Base-by-base conservation (phyloP, 345 rosid species). In the Acer yangbiense region DNA sequence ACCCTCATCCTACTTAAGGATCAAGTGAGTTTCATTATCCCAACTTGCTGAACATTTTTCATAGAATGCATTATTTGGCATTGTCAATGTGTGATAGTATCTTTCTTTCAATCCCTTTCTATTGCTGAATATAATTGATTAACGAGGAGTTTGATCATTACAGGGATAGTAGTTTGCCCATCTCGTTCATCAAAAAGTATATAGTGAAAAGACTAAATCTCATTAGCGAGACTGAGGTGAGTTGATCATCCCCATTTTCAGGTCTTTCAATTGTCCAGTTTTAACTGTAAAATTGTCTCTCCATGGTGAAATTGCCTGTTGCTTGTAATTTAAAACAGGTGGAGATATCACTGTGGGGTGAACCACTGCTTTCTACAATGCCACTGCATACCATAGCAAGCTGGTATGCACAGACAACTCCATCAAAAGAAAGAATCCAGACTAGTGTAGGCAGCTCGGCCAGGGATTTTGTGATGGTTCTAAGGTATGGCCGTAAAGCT, bases 401-500 rank as follows among this genome's bases (percentile, higher is more conserved):
- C 41, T 79, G 88, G 87, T 90, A 91, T 90, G 72, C 84, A 44
- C 76, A 83, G 69, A 82, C 79, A 74, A 57, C 78, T 8, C 86
- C 89, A 18, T 21, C 73, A 13, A 52, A 82, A 0, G 84, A 84
- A 73, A 74, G 57, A 44, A 78, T 44, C 60, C 82, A 55, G 27
- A 23, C 83, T 3, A 72, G 32, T 1, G 84, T 74, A 4, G 96
- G 95, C 55, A 77, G 87, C 76, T 84, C 90, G 1, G 92, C 68
- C 68, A 81, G 77, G 77, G 89, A 88, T 0, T 81, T 87, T 50
- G 77, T 88, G 54, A 86, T 90, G 95, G 82, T 76, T 68, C 87
- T 91, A 43, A 46, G 76, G 0, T 91, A 91, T 52, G 68, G 83
- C 61, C 86, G 87, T 11, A 88, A 81, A 71, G 72, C 79, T 80